A percentile compares a stretch with the other conserved stretches of the same genome.
These are phyloP conservation scores for Paraconiothyrium sp. DNA, from an alignment of 2,329 filamentous ascomycete species.

Conservation along the genomic window DNA sequence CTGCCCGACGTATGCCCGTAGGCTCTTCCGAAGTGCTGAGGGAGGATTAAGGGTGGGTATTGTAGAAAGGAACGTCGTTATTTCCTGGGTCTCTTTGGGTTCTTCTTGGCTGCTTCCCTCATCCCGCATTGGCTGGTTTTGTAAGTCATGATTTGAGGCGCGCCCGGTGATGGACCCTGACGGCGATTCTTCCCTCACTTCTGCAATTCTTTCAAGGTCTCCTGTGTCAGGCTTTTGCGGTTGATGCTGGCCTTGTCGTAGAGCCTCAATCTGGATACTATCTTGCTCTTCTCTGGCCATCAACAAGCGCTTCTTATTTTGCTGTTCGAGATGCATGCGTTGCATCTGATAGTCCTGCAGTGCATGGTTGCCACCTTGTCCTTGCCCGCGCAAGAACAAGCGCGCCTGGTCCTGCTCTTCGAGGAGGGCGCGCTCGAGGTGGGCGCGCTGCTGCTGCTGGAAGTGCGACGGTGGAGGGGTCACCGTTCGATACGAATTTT, in stretches of 20 bases:
- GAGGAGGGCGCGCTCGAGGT: no score
- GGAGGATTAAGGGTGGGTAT: no score
- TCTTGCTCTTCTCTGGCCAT: not conserved
- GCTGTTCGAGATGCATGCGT: not conserved
- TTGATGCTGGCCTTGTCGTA: not conserved
- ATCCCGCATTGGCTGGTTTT: not conserved
- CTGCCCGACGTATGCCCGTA: no score
- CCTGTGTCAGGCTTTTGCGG: not conserved
- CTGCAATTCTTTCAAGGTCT: not conserved
- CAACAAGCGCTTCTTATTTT: not conserved
- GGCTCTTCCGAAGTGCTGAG: no score
- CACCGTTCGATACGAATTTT: no score
- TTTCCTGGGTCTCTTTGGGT: not conserved
- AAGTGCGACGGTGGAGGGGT: no score
- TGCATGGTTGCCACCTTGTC: no score
- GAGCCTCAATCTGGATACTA: no score
- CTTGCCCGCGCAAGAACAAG: no score
- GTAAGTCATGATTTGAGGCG: not conserved
- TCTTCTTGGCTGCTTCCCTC: not conserved
- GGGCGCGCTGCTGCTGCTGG: no score
- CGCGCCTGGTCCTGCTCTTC: no score
- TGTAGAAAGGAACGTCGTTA: not conserved
- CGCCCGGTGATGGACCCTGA: not conserved
- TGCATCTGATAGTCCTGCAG: not conserved
- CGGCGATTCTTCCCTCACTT: not conserved